Evolutionary conservation across 2,329 filamentous ascomycete species (phyloP), one percentile per base, ranked within the genome.

Genomic region (Pleomassaria siparia): DNA sequence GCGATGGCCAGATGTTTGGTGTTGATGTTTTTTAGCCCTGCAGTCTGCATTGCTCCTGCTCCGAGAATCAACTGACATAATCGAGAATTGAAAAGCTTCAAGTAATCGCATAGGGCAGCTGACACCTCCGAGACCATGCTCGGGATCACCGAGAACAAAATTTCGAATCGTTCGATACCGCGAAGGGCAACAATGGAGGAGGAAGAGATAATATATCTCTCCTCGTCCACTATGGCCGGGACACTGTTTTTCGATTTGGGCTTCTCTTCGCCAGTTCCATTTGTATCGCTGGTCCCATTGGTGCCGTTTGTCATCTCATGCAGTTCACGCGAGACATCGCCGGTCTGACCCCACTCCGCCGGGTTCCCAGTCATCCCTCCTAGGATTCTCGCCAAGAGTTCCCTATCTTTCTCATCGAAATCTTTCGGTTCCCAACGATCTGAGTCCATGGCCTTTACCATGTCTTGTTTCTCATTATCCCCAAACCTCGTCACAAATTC

Each of bases 1-100:
- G 94, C 91, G 15, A 97, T 83, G 0, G 94, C 91, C 1, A 99
- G 81, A 72, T 99, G 92, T 61, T 94, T 94, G 0, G 94, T 96
- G 0, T 69, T 69, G 67, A 99, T 99, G 63, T 96, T 96, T 69
- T 91, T 96, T 16, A 99, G 77, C 0, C 92, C 92, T 1, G 91
- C 94, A 12, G 88, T 91, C 28, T 84, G 80, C 4, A 89, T 96
- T 3, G 94, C 94, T 4, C 94, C 94, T 1, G 94, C 94, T 1
- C 94, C 94, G 6, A 99, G 84, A 55, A 99, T 96, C 48, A 99
- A 81, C 67, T 99, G 94, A n/a, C 88, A 95, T 48, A 91, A 91
- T 16, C 94, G 87, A 2, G 91, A 96, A 70, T 99, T 96, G 79
- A 97, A 99, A 3, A 95, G 80, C 56, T 94, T 89, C 12, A 97